These are phyloP conservation scores for Podaxis rugospora DNA, from an alignment of 768 basidiomycete species.

Conservation along the genomic window DNA sequence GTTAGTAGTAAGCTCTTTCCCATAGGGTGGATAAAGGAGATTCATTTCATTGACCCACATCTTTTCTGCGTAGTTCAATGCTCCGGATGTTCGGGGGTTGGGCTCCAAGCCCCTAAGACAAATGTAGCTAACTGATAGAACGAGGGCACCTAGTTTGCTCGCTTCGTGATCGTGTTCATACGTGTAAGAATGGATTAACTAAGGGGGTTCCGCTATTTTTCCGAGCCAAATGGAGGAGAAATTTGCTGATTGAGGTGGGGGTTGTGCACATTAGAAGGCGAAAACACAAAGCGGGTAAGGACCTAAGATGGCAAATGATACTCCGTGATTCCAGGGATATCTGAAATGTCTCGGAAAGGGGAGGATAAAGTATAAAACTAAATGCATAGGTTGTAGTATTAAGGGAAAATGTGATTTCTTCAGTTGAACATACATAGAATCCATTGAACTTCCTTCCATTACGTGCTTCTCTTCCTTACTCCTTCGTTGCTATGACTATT, in stretches of 20 bases:
- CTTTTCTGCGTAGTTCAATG: too few species aligned
- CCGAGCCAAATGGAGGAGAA: neutral
- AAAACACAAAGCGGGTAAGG: neutral
- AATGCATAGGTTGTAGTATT: neutral
- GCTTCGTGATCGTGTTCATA: neutral
- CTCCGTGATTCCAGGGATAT: neutral
- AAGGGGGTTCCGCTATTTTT: neutral
- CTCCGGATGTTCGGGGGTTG: too few species aligned
- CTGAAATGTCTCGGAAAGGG: neutral
- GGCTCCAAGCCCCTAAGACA: neutral
- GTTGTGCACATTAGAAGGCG: neutral
- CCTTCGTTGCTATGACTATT: conserved; percentile 13
- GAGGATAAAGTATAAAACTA: neutral
- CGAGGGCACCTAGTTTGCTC: neutral
- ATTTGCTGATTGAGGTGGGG: neutral
- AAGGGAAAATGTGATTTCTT: neutral
- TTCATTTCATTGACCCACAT: too few species aligned
- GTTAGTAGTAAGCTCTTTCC: too few species aligned
- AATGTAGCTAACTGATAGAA: neutral
- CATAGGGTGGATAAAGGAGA: too few species aligned
- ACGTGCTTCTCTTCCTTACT: too few species aligned
- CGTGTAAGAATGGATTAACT: neutral
- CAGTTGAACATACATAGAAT: neutral
- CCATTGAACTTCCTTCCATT: neutral
- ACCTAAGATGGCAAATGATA: neutral